Percentiles rank a stretch among this genome's conserved stretches.
Evolutionary conservation across 768 basidiomycete species (phyloP).

Genomic region (Termitomyces eurrhizus): DNA sequence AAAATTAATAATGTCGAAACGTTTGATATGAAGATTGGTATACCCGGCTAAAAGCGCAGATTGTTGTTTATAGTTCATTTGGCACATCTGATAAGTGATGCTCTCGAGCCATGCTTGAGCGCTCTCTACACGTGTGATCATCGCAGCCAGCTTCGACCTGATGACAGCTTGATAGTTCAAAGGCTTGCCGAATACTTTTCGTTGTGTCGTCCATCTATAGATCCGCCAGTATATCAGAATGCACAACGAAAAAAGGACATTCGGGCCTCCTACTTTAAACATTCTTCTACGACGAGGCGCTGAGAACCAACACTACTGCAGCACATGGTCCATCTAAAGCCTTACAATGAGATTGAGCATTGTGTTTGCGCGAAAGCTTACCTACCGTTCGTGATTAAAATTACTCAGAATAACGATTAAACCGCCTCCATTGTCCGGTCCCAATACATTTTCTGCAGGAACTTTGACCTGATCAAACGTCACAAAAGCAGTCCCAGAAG

Average conservation of each 20-base stretch:
- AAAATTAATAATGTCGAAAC: background rate
- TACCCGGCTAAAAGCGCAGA: conserved; percentile 71
- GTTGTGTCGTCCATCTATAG: conserved; percentile 67
- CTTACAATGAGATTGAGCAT: background rate
- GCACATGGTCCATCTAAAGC: conserved; percentile 62
- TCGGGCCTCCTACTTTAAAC: conserved; percentile 49
- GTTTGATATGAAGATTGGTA: conserved; percentile 10
- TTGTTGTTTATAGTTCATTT: conserved; percentile 81
- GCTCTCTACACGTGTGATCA: conserved; percentile 80
- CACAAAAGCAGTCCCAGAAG: conserved; percentile 45
- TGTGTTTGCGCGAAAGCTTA: background rate
- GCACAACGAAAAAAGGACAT: background rate
- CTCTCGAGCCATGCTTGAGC: conserved; percentile 86
- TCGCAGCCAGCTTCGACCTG: conserved; percentile 68
- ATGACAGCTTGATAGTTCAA: conserved; percentile 68
- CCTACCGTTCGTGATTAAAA: conserved; percentile 86
- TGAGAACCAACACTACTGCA: conserved; percentile 51
- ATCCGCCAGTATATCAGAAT: background rate
- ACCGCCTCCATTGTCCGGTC: conserved; percentile 48
- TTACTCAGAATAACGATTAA: conserved; percentile 48
- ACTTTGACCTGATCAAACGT: conserved; percentile 30
- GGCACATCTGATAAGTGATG: conserved; percentile 82
- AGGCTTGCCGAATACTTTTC: conserved; percentile 77
- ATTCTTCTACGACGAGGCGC: conserved; percentile 68
- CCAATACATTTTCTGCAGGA: conserved; percentile 56